phyloP scores from a whole-genome alignment of 1,284 basidiomycete species.

The Pseudozyma sp. region DNA sequence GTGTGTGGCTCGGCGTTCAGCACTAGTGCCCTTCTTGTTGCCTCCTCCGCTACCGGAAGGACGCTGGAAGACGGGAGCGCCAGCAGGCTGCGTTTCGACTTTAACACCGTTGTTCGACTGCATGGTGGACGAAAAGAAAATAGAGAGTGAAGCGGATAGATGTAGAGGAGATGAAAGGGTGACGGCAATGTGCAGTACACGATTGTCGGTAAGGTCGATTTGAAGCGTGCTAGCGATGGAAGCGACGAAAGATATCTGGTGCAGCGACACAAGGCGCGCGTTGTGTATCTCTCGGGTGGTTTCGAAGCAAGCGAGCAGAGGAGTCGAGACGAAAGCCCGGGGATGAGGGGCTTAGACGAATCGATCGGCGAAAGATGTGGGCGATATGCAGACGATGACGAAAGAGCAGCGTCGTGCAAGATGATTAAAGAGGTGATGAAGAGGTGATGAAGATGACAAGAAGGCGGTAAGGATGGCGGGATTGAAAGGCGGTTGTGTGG shows the following conservation, averaged over 20 bases:
- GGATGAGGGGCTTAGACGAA: slow-evolving; percentile 1
- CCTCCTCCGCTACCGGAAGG: slow-evolving; percentile 56
- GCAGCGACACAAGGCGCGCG: slow-evolving; percentile 59
- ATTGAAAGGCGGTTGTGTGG: slow-evolving; percentile 27
- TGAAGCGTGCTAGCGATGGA: no score
- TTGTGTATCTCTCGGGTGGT: slow-evolving; percentile 8
- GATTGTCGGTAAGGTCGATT: no score
- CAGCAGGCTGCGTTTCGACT: slow-evolving; percentile 16
- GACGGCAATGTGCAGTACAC: not conserved
- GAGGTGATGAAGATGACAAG: slow-evolving; percentile 6
- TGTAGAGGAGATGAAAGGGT: not conserved
- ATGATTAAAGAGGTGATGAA: not conserved
- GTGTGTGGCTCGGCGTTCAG: slow-evolving; percentile 61
- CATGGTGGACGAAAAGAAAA: slow-evolving; percentile 10
- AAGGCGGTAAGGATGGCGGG: slow-evolving; percentile 8
- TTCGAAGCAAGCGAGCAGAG: not conserved
- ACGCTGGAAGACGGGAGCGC: slow-evolving; percentile 23
- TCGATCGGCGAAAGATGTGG: not conserved
- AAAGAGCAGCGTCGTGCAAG: not conserved
- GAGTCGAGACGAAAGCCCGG: not conserved
- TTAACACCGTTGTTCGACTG: slow-evolving; percentile 25
- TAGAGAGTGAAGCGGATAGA: not conserved
- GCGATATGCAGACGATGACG: not conserved
- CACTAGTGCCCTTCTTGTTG: slow-evolving; percentile 61
- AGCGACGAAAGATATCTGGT: slow-evolving; percentile 3